Evolutionary conservation across 1,139 yeast genomes (phyloP), one percentile per base, ranked within the genome.

Genomic region (Sugiyamaella neomexicana): DNA sequence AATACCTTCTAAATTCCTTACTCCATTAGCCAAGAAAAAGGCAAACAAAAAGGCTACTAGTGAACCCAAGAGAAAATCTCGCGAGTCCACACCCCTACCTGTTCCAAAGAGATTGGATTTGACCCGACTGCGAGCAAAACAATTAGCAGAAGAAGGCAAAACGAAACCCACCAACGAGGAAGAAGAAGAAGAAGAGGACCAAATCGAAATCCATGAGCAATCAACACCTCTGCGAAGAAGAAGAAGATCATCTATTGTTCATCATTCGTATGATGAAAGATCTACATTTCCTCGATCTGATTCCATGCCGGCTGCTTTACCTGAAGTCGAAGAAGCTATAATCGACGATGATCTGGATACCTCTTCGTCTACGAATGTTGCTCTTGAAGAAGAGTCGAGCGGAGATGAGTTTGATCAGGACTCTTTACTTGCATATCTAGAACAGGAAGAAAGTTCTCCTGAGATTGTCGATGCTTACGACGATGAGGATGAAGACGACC

Each of bases 381-480:
- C 54, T 20, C 58, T 56, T 36, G 65, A 60, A 13, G 58, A 60
- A 27, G 60, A 55, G 45, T 60, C 58, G 2, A 57, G 55, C 37
- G 56, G 52, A 31, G 54, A 55, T 8, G 63, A 61, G 2, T 64
- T 60, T 39, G 66, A 64, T 12, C 67, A 62, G 49, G 68, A 64
- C 43, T 55, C 61, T 25, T 56, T 63, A 46, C 47, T 65, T 54
- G 62, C 61, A 5, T 52, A 62, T 31, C 50, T 65, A 39, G 65
- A 63, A 34, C 67, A 64, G 41, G 65, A 58, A 16, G 56, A 54
- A 29, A 62, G 57, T 16, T 60, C 61, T 7, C 68, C 64, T 34
- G 76, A 73, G 44, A 64, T 66, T 12, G 75, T 70, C 12, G 71
- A 68, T 23, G 62, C 56, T 37, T 61, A 54, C 32, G 65, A 61